These are phyloP conservation scores for Penicillium sp. DNA, from an alignment of 2,329 filamentous ascomycete species.

Conservation along the genomic window DNA sequence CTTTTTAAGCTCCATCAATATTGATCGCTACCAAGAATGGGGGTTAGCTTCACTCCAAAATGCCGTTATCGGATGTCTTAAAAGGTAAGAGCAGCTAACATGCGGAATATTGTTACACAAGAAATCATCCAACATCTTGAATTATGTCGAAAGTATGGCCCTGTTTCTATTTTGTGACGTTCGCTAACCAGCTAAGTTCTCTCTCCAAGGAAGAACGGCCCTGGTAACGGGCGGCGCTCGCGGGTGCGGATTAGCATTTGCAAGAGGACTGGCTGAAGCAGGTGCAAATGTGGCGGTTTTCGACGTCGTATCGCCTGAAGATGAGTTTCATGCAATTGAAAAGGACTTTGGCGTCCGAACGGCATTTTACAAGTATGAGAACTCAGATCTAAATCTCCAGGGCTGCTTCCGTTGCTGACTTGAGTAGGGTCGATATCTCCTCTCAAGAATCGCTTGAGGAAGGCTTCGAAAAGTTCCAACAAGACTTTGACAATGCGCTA, in stretches of 20 bases:
- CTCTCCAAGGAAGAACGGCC: slow-evolving; percentile 51
- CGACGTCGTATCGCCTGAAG: slow-evolving; percentile 46
- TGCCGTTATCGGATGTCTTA: slow-evolving; percentile 9
- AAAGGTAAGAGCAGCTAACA: slow-evolving; percentile 6
- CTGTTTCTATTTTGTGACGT: no score
- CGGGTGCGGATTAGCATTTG: slow-evolving; percentile 50
- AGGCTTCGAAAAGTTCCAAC: slow-evolving; percentile 37
- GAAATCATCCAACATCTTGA: not conserved
- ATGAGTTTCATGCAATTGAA: slow-evolving; percentile 44
- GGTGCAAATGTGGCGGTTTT: slow-evolving; percentile 51
- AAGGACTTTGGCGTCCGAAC: slow-evolving; percentile 47
- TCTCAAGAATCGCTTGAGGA: slow-evolving; percentile 31
- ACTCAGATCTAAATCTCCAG: no score
- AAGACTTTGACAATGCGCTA: slow-evolving; percentile 39
- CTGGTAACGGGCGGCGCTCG: slow-evolving; percentile 51
- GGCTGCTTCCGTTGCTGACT: not conserved
- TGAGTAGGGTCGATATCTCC: slow-evolving; percentile 43
- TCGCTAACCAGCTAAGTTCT: slow-evolving; percentile 43
- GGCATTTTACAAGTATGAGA: slow-evolving; percentile 39
- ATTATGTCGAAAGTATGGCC: slow-evolving; percentile 28
- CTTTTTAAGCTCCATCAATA: not conserved
- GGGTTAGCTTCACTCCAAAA: slow-evolving; percentile 11
- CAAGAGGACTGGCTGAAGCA: slow-evolving; percentile 48
- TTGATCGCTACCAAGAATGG: slow-evolving; percentile 17
- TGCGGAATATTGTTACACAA: not conserved